These are phyloP conservation scores for Lizonia empirigonia DNA, from an alignment of 2,329 filamentous ascomycete genomes.

Conservation along the genomic window DNA sequence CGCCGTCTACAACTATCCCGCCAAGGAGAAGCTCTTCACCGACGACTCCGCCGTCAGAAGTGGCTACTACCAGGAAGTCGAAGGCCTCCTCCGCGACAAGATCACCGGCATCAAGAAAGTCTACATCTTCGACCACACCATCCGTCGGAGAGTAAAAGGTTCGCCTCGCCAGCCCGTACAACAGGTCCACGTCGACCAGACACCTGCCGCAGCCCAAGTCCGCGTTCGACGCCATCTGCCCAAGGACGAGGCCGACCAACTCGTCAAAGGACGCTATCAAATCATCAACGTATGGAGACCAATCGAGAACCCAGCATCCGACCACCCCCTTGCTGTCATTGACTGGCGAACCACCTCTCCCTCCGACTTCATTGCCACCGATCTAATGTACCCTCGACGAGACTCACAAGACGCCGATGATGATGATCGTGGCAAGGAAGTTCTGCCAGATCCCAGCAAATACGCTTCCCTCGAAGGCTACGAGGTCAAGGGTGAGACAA, in stretches of 20 bases:
- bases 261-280: constrained; percentile 65
- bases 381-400: constrained; percentile 65
- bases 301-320: constrained; percentile 66
- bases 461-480: constrained; percentile 63
- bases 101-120: constrained; percentile 64
- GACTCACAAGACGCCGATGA: constrained; percentile 40
- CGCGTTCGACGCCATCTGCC: constrained; percentile 67
- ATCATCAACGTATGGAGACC: constrained; percentile 76
- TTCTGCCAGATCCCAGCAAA: constrained; percentile 56
- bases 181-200: constrained; percentile 75
- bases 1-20: constrained; percentile 59
- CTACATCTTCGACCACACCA: constrained; percentile 75
- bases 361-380: constrained; percentile 64
- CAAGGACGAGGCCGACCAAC: constrained; percentile 59
- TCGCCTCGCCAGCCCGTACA: constrained; percentile 69
- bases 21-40: constrained; percentile 60
- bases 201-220: constrained; percentile 63
- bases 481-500: constrained; percentile 67
- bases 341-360: constrained; percentile 66
- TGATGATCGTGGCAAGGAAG: constrained; percentile 65
- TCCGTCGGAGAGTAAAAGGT: constrained; percentile 61
- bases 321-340: constrained; percentile 71
- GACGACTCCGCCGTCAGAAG: constrained; percentile 61
- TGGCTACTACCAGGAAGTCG: constrained; percentile 67
- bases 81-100: constrained; percentile 60